Conservation (phyloP, 2,329 filamentous ascomycete genomes). For the Colletotrichum agaves region DNA sequence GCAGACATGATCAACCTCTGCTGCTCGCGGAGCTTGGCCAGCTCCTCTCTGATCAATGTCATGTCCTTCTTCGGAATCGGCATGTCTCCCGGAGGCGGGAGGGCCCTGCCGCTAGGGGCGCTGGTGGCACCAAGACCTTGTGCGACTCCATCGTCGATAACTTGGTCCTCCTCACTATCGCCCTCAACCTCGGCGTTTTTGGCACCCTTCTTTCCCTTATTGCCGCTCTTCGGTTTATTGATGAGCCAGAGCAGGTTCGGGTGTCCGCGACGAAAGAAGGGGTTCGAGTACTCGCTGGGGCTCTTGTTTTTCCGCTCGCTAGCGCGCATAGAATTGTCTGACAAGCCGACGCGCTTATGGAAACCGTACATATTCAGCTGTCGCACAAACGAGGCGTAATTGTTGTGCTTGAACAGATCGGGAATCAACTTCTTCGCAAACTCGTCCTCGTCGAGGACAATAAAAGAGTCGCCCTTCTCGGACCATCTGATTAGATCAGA, state of each 20-base stretch:
- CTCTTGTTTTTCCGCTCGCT: constrained; percentile 98
- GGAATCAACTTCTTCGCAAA: constrained; percentile 97
- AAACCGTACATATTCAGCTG: constrained; percentile 99
- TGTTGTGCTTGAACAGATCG: constrained; percentile 99
- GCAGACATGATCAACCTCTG: constrained; percentile 87
- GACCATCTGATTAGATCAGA: constrained; percentile 97
- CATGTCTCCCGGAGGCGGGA: constrained; percentile 57
- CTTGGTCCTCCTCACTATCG: constrained; percentile 70
- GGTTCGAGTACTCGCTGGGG: constrained; percentile 97
- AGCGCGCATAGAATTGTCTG: constrained; percentile 97
- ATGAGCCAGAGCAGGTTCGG: constrained; percentile 96
- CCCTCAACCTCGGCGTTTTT: constrained; percentile 77
- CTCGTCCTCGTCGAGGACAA: constrained; percentile 96
- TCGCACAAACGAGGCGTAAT: constrained; percentile 95
- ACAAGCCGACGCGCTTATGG: constrained; percentile 92
- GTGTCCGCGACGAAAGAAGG: constrained; percentile 92
- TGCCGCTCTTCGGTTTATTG: constrained; percentile 85
- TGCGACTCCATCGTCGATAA: constrained; percentile 50
- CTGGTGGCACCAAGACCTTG: constrained; percentile 39
- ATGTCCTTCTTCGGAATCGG: constrained; percentile 78
- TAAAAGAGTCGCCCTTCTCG: constrained; percentile 94
- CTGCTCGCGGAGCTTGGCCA: constrained; percentile 84
- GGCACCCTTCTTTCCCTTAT: constrained; percentile 69
- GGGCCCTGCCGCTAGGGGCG: constrained; percentile 47
- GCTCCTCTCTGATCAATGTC: constrained; percentile 79